A percentile compares a stretch with the other conserved stretches of the same genome.
These are phyloP conservation scores for Nemania abortiva DNA, from an alignment of 2,329 filamentous ascomycete genomes.

Conservation along the genomic window DNA sequence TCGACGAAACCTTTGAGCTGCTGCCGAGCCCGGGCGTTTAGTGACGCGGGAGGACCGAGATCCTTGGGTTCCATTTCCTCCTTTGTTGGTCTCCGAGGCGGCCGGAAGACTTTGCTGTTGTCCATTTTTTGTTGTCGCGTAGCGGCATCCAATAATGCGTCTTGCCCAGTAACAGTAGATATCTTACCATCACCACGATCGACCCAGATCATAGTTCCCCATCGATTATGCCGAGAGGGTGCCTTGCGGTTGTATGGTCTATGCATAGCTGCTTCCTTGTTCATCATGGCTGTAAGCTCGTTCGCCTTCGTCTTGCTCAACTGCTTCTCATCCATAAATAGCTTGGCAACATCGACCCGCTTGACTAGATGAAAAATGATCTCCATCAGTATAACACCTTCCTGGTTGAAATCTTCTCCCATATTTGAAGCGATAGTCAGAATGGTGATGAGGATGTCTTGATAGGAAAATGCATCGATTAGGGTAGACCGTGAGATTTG, in stretches of 20 bases:
- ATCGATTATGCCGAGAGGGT: constrained; percentile 90
- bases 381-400: constrained; percentile 91
- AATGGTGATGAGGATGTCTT: constrained; percentile 88
- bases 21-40: constrained; percentile 79
- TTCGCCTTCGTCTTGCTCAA: constrained; percentile 75
- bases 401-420: constrained; percentile 89
- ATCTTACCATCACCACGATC: constrained; percentile 87
- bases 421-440: constrained; percentile 92
- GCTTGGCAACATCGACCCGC: constrained; percentile 82
- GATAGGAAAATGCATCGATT: constrained; percentile 88
- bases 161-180: constrained; percentile 88
- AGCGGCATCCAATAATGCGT: constrained; percentile 79
- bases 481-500: constrained; percentile 89
- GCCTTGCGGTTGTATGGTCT: constrained; percentile 81
- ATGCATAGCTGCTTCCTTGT: constrained; percentile 86
- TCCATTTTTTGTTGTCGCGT: constrained; percentile 90
- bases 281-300: constrained; percentile 80
- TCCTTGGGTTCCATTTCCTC: constrained; percentile 76
- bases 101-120: constrained; percentile 88
- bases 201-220: constrained; percentile 98
- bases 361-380: constrained; percentile 94
- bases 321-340: constrained; percentile 86
- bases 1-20: constrained; percentile 86
- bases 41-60: constrained; percentile 77
- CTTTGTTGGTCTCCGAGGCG: constrained; percentile 73